Conservation (phyloP, 306 rosid species). For the Glycine latifolia region DNA sequence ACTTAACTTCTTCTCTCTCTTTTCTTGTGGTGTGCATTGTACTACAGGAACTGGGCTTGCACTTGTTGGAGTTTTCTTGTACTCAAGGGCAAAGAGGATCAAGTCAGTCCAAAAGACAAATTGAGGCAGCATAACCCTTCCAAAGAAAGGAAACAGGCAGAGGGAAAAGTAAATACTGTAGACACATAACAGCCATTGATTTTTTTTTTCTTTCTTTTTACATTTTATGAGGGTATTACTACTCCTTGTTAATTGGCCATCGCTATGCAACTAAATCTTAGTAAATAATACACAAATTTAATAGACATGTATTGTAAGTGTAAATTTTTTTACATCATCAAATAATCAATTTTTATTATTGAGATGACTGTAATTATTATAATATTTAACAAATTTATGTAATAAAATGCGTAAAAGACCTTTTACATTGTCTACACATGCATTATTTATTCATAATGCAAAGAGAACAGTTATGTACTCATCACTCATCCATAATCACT, state of each 20-base stretch:
- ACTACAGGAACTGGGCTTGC: slow-evolving; percentile 73
- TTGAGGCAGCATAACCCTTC: slow-evolving; percentile 42
- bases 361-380: too few species aligned
- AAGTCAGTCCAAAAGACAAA: slow-evolving; percentile 56
- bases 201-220: background rate
- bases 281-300: too few species aligned
- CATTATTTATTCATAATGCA: too few species aligned
- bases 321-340: too few species aligned
- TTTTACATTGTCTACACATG: too few species aligned
- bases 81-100: slow-evolving; percentile 65
- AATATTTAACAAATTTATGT: too few species aligned
- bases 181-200: background rate
- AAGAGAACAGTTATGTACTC: too few species aligned
- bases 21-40: background rate
- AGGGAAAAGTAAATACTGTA: background rate
- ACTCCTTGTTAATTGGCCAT: background rate
- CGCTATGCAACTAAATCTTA: background rate
- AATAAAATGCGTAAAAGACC: too few species aligned
- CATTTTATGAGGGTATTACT: background rate
- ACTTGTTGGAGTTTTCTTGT: slow-evolving; percentile 77
- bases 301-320: too few species aligned
- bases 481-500: slow-evolving; percentile 11
- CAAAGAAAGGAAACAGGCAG: background rate
- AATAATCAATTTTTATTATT: too few species aligned
- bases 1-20: background rate